phyloP scores from a whole-genome alignment of 495 filamentous ascomycete genomes.

The Astrothelium macrocarpum region DNA sequence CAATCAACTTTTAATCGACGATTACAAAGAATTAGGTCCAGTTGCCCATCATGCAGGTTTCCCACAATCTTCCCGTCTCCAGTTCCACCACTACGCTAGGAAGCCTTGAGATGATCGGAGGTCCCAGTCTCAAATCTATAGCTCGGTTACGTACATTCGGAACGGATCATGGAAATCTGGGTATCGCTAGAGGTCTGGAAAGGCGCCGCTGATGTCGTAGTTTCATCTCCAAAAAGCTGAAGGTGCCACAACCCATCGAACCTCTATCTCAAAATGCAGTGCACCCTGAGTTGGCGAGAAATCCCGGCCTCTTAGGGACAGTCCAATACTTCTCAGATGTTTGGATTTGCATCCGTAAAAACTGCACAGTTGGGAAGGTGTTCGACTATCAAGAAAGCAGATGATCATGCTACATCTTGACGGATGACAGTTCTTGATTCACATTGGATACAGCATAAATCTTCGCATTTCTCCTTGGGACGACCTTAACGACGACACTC shows the following conservation, averaged over 20 bases:
- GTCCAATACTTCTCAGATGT: neutral
- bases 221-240: neutral
- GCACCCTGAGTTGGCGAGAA: neutral
- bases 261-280: neutral
- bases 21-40: neutral
- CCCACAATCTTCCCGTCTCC: neutral
- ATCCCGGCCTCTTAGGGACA: neutral
- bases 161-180: neutral
- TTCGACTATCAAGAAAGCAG: neutral
- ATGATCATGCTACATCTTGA: slow-evolving; percentile 2
- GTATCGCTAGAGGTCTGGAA: neutral
- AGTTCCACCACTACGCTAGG: too few species aligned
- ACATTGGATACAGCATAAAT: neutral
- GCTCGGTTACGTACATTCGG: neutral
- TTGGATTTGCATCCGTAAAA: neutral
- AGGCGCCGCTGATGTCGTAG: neutral
- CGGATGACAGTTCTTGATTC: neutral
- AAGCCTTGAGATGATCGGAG: neutral
- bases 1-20: neutral
- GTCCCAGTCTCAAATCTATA: neutral
- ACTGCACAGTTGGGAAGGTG: neutral
- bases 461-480: neutral
- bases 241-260: neutral
- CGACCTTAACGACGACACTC: neutral
- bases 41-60: neutral